Base-by-base conservation (phyloP, 768 basidiomycete genomes). In the Auriculariales sp. region DNA sequence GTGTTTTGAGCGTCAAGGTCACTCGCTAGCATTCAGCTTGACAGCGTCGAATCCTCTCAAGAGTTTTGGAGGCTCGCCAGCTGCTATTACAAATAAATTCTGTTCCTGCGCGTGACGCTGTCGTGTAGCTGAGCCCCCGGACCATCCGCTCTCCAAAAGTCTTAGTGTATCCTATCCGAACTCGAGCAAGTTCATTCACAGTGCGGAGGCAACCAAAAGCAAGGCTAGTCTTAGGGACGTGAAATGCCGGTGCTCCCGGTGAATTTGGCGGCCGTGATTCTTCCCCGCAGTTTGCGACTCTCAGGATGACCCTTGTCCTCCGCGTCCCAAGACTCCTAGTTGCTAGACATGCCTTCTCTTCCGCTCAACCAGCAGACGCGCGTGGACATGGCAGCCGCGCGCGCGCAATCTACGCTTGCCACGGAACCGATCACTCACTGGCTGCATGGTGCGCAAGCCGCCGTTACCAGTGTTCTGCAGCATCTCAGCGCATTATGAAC, bases 1-100 rank as follows among this genome's bases (percentile, higher is more conserved):
- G 64, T 44, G 72, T 72, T 32, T 71, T 60, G 28, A 77, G 53
- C 3, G 59, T 61, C 36, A 76, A 63, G 2, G 54, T 59, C 7
- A 75, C 69, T 1, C 49, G 0, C 72, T 68, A 15, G 56, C 57
- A n/a, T 54, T 62, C 15, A 77, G 54, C 17, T 55, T 48, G 11
- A 77, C 66, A 46, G 73, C 70, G 4, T 75, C 71, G 51, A 77
- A 77, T 14, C 74, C 75, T 55, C 72, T 61, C 22, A 78, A 58
- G 15, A 77, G 71, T 53, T 64, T 71, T 53, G 64, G 64, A 6
- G 75, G 75, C 53, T 76, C 73, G 2, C 69, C 69, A 12, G 72
- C 70, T 17, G 59, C 55, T 2, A 61, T 42, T 1, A 75, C 75
- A 55, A 68, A 76, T n/a, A 36, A 71, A 74, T 59, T 78, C 76